Evolutionary conservation across 169 alveolate genomes (phyloP).

Genomic region (Babesia sp.): DNA sequence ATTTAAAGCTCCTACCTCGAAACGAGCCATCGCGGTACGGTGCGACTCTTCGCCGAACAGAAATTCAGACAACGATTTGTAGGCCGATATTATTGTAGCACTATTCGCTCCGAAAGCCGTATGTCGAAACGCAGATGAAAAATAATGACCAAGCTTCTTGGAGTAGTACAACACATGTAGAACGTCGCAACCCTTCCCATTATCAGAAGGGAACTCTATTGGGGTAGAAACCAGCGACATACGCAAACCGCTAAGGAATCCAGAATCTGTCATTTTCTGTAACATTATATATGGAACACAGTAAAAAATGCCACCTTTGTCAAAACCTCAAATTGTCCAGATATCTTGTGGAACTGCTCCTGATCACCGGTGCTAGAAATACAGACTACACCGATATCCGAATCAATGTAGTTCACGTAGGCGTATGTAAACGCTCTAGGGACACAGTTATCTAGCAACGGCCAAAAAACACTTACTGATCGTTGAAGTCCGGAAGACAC

Average conservation of each 20-base stretch:
- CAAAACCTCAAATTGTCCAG: conserved; percentile 46
- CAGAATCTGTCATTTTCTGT: conserved; percentile 51
- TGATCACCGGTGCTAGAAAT: conserved; percentile 66
- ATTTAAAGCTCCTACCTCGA: conserved; percentile 34
- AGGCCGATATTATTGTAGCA: conserved; percentile 26
- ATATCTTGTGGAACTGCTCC: conserved; percentile 56
- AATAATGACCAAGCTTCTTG: conserved; percentile 55
- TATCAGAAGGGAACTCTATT: conserved; percentile 55
- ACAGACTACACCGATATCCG: conserved; percentile 61
- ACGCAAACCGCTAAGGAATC: conserved; percentile 39
- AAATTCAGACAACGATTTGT: conserved; percentile 51
- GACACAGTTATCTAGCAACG: not conserved
- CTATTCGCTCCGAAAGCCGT: conserved; percentile 31
- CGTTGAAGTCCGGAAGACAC: conserved; percentile 81
- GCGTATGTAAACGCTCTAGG: conserved; percentile 69
- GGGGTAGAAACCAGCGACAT: conserved; percentile 53
- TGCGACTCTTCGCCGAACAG: conserved; percentile 30
- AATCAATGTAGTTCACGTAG: conserved; percentile 54
- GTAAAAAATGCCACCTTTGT: not conserved
- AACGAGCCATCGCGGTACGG: conserved; percentile 26
- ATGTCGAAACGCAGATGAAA: conserved; percentile 57
- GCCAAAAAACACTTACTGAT: conserved; percentile 36
- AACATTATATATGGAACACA: not conserved
- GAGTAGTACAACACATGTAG: conserved; percentile 56
- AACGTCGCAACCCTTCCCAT: conserved; percentile 34